These are phyloP conservation scores for Termitomyces sp. DNA, from an alignment of 768 basidiomycete genomes.

Conservation along the genomic window DNA sequence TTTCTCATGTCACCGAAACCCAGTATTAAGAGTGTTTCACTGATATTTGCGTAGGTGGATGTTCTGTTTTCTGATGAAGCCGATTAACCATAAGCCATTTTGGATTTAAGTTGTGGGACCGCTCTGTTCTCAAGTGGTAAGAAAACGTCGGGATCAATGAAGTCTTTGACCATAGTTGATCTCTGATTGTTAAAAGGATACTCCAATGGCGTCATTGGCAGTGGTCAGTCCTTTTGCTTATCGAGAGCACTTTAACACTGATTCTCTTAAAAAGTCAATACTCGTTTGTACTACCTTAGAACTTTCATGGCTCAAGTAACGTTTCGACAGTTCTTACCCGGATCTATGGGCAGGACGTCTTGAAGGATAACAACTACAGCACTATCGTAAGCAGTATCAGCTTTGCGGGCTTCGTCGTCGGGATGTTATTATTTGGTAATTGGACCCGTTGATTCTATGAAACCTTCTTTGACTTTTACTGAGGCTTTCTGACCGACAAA, in stretches of 20 bases:
- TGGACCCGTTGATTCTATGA: not conserved
- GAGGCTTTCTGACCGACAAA: constrained; percentile 73
- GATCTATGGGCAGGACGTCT: constrained; percentile 54
- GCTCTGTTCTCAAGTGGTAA: constrained; percentile 82
- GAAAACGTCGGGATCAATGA: not conserved
- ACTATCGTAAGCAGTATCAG: constrained; percentile 58
- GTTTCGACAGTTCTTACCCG: constrained; percentile 51
- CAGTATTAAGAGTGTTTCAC: constrained; percentile 3
- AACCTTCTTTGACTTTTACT: not conserved
- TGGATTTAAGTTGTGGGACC: constrained; percentile 60
- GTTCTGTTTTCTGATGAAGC: not conserved
- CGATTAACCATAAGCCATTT: not conserved
- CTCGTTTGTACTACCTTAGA: constrained; percentile 34
- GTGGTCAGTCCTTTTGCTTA: constrained; percentile 39
- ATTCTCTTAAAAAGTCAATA: constrained; percentile 46
- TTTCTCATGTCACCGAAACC: constrained; percentile 2
- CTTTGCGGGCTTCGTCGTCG: constrained; percentile 81
- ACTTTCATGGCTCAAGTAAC: not conserved
- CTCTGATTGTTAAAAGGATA: constrained; percentile 42
- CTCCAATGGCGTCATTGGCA: constrained; percentile 76
- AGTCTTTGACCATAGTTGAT: not conserved
- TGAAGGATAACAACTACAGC: constrained; percentile 52
- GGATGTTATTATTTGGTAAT: constrained; percentile 71
- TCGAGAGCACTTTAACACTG: not conserved
- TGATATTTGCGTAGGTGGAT: not conserved